Base-by-base conservation (phyloP, 805 yeast species). In the Teunomyces barrocoloradensis region DNA sequence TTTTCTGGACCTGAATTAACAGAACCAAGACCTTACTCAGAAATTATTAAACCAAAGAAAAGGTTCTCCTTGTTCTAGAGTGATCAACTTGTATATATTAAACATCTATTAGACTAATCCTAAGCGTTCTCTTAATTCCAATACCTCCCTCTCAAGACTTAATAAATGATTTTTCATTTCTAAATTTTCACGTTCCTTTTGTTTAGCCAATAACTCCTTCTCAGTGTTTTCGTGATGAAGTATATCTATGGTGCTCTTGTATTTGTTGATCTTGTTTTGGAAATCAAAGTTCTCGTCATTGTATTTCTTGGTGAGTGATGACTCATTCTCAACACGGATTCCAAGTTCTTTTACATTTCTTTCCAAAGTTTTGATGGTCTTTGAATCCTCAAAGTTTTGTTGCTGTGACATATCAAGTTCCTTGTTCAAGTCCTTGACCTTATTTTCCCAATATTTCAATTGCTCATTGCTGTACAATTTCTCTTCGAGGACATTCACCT, bases 261-360 rank as follows among this genome's bases (percentile, higher is more conserved):
- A 69, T 44, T 70, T 68, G 44, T 65, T 64, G 28, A 83, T 71
- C 48, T 79, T 78, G 39, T 74, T 71, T 51, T 81, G 84, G 50
- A 77, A 75, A 45, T 75, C 75, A 50, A 76, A 69, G 56, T 80
- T 81, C 53, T 85, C 90, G 43, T 78, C 82, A 50, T 79, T 79
- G 48, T 82, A 81, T 45, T 75, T 66, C 44, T 74, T 72, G 32
- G 80, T 71, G 20, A 80, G 74, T 39, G 69, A 71, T 3, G 70
- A 58, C 53, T 84, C 85, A 51, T 73, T 78, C 25, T 75, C 80
- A 45, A 75, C 72, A 40, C 79, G 74, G 32, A 73, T 71, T 47
- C 78, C 75, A 40, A 84, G 64, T 25, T 82, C 84, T 43, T 78
- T 79, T 27, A 82, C 65, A 4, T 74, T 66, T 51, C 84, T 75